Conservation (phyloP, 306 rosid genomes). For the Lablab purpureus region DNA sequence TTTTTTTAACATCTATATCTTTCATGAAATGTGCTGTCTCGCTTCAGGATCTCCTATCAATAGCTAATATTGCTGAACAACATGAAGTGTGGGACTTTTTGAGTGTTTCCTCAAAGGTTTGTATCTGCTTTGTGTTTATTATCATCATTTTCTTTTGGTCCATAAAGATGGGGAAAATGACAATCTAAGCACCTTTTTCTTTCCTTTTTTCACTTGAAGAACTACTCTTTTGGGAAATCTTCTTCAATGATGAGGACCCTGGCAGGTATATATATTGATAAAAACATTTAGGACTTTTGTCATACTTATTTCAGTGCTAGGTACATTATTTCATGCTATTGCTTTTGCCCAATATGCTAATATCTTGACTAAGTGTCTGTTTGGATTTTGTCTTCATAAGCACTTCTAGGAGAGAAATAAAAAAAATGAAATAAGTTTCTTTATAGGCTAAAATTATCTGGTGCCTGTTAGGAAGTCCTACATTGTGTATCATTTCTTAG, state of each 20-base stretch:
- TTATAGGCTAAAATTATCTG: too few relatives aligned
- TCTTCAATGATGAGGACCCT: conserved; percentile 94
- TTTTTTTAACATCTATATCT: conserved; percentile 9
- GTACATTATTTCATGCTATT: too few relatives aligned
- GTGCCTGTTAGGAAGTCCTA: too few relatives aligned
- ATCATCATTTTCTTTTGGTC: conserved; percentile 9
- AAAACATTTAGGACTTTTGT: conserved; percentile 31
- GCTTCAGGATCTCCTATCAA: conserved; percentile 83
- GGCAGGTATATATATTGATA: conserved; percentile 71
- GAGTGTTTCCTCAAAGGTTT: conserved; percentile 92
- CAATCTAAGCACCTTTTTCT: conserved; percentile 37
- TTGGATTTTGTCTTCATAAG: too few relatives aligned
- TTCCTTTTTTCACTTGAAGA: conserved; percentile 53
- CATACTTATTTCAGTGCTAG: conserved; percentile 38
- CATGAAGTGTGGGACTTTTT: conserved; percentile 99
- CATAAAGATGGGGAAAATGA: conserved; percentile 16
- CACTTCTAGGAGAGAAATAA: too few relatives aligned
- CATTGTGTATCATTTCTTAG: too few relatives aligned
- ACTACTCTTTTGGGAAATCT: conserved; percentile 92
- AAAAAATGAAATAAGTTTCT: too few relatives aligned
- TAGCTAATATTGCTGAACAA: conserved; percentile 95
- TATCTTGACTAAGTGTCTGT: too few relatives aligned
- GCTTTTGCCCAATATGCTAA: too few relatives aligned
- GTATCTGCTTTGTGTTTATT: conserved; percentile 38
- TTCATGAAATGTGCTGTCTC: conserved; percentile 42